A percentile compares a stretch with the other conserved stretches of the same genome.
Evolutionary conservation across 495 filamentous ascomycete species (phyloP).

Genomic region (Polyplosphaeria fusca): DNA sequence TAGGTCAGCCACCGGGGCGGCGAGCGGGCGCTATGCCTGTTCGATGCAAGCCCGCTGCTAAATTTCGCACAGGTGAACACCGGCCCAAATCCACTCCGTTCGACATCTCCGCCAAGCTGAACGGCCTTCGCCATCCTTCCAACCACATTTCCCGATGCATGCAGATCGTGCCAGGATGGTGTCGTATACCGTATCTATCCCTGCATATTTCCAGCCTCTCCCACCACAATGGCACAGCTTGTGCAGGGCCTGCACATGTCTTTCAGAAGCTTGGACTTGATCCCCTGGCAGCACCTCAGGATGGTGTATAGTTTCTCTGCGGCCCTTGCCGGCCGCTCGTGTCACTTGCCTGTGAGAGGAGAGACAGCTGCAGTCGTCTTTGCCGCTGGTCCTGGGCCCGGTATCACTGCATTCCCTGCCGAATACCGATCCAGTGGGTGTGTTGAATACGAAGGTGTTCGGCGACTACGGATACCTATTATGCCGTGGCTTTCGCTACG

Average conservation of each 20-base stretch:
- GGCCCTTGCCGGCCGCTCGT: conserved; percentile 10
- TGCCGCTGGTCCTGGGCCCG: conserved; percentile 2
- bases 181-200: conserved; percentile 31
- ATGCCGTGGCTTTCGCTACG: conserved; percentile 20
- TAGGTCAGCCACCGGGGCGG: too few relatives aligned
- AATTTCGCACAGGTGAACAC: too few relatives aligned
- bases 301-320: not conserved
- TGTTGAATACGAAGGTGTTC: conserved; percentile 20
- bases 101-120: too few relatives aligned
- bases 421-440: conserved; percentile 5
- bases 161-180: conserved; percentile 17
- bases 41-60: too few relatives aligned
- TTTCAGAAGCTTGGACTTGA: not conserved
- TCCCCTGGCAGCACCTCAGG: not conserved
- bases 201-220: conserved; percentile 6
- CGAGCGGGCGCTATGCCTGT: too few relatives aligned
- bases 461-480: conserved; percentile 11
- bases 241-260: not conserved
- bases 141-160: conserved; percentile 4
- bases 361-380: conserved; percentile 15
- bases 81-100: too few relatives aligned
- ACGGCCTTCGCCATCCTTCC: too few relatives aligned
- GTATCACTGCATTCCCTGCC: conserved; percentile 21
- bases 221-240: conserved; percentile 6
- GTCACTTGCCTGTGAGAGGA: conserved; percentile 9